Conservation (phyloP, 371 early-diverging fungal genomes). For the Syncephalastrum monosporum region DNA sequence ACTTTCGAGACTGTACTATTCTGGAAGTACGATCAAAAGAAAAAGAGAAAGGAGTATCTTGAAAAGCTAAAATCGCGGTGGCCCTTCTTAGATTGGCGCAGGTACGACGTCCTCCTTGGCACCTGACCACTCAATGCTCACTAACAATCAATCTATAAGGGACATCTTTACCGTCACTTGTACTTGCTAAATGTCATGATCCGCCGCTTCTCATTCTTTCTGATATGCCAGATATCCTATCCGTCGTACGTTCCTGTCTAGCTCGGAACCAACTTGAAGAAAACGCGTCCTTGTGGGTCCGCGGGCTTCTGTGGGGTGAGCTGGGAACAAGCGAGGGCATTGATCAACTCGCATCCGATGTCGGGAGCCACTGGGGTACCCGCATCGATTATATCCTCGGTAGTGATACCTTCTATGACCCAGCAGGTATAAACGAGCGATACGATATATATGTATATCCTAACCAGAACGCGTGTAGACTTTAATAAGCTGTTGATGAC, state of each 20-base stretch:
- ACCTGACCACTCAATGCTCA: too few species aligned
- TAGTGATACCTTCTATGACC: constrained; percentile 62
- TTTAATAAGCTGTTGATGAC: constrained; percentile 54
- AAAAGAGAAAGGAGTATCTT: background rate
- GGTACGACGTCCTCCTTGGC: background rate
- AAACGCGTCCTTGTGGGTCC: constrained; percentile 11
- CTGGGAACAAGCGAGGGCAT: constrained; percentile 26
- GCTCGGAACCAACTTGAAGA: constrained; percentile 27
- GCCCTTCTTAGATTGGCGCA: constrained; percentile 3
- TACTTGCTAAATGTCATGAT: constrained; percentile 31
- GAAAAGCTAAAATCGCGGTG: background rate
- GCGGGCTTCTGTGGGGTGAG: constrained; percentile 47
- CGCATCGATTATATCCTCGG: constrained; percentile 52
- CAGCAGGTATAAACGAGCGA: constrained; percentile 34
- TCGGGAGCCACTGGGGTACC: constrained; percentile 17
- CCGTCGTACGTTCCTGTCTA: constrained; percentile 37
- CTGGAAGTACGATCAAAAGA: constrained; percentile 28
- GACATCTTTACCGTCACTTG: constrained; percentile 52
- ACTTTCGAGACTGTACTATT: constrained; percentile 23
- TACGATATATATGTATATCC: background rate
- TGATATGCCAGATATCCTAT: constrained; percentile 39
- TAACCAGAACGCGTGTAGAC: constrained; percentile 24
- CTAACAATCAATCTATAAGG: constrained; percentile 16
- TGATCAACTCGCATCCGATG: constrained; percentile 24
- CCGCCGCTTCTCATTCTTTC: constrained; percentile 32